Evolutionary conservation across 163 green algal species (phyloP).

Genomic region (Scenedesmus sp.): DNA sequence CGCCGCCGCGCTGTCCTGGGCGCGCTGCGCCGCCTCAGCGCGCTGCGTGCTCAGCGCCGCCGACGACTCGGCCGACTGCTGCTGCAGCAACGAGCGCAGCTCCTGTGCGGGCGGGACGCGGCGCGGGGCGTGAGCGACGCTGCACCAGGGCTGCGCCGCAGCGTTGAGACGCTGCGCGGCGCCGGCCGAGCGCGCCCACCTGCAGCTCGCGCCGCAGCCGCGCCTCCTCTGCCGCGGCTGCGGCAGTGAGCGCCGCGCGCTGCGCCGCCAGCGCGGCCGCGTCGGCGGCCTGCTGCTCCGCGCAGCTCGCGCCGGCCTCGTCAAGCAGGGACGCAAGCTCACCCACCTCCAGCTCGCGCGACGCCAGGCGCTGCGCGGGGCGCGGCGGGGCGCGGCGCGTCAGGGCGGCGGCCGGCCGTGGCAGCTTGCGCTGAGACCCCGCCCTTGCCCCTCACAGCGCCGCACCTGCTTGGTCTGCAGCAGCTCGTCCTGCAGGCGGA

Average conservation of each 20-base stretch:
- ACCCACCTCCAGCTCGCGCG: constrained; percentile 53
- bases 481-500: constrained; percentile 51
- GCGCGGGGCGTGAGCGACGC: background rate
- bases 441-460: background rate
- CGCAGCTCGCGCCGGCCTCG: background rate
- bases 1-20: constrained; percentile 9
- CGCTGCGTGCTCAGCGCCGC: constrained; percentile 28
- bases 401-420: background rate
- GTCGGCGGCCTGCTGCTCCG: constrained; percentile 41
- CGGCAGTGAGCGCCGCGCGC: constrained; percentile 42
- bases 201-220: constrained; percentile 28
- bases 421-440: background rate
- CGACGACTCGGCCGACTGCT: constrained; percentile 31
- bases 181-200: no score
- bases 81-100: constrained; percentile 48
- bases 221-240: constrained; percentile 29
- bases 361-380: constrained; percentile 47
- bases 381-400: background rate
- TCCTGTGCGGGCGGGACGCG: constrained; percentile 13
- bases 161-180: no score
- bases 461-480: constrained; percentile 53
- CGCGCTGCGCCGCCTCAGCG: background rate
- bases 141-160: background rate
- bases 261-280: constrained; percentile 45
- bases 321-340: constrained; percentile 57